Evolutionary conservation across 768 basidiomycete species (phyloP), one percentile per base, ranked within the genome.

Genomic region (Mycena amicta): DNA sequence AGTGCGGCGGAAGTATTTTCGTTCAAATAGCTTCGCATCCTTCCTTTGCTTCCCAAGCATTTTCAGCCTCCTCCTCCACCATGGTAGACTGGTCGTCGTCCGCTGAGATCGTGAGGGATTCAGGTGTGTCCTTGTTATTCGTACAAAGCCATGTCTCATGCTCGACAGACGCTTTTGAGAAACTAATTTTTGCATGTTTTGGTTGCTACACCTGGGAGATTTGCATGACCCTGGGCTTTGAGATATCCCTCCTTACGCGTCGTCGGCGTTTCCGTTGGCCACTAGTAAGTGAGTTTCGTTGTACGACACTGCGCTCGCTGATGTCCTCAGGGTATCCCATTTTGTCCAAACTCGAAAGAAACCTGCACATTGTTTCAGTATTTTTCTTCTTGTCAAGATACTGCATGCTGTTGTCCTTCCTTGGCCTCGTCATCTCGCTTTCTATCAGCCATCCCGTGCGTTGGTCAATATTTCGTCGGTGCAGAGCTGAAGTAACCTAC

Each of bases 331-430:
- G n/a, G n/a, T n/a, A n/a, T n/a, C n/a, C n/a, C n/a, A n/a, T n/a
- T n/a, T n/a, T n/a, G n/a, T n/a, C n/a, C n/a, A n/a, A n/a, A n/a
- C n/a, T n/a, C n/a, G n/a, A 37, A 18, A 8, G 18, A 37, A 37
- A 8, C 20, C 20, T 43, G 20, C 20, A 12, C 20, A 22, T 43
- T 49, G 11, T 11, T 26, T 2, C 47, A 76, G 87, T 83, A 25
- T 85, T 87, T 59, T 87, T 87, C 68, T 88, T 90, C 68, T 72
- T 87, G 25, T 86, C 83, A 67, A 83, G 88, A 59, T 90, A 90
- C 68, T 87, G 85, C 70, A 84, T 89, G 77, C 66, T 90, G n/a
- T 75, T 83, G 56, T 80, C 87, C 3, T 77, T 89, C 65, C 69
- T 85, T 61, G 87, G 88, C 56, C 61, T 90, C 47, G 27, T 49